Percentiles rank a stretch among this genome's conserved stretches.
These are phyloP conservation scores for Aspergillus candidus DNA, from an alignment of 2,329 filamentous ascomycete genomes.

Conservation along the genomic window DNA sequence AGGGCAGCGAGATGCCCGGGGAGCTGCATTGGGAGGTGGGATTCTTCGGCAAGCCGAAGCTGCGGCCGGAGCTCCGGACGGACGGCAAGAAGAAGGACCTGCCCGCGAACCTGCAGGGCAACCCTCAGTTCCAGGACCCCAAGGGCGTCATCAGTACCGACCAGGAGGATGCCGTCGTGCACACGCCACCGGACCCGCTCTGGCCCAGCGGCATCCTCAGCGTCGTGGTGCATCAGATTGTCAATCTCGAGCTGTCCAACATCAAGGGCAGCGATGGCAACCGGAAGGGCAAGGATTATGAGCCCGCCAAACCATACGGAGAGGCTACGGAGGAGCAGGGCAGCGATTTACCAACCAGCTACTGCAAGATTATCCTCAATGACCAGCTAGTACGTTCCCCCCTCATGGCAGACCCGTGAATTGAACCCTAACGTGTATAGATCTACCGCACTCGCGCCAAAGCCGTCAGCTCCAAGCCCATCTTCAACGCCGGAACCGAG, in stretches of 20 bases:
- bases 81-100: conserved; percentile 78
- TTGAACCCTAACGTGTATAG: conserved; percentile 24
- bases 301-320: conserved; percentile 77
- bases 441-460: conserved; percentile 93
- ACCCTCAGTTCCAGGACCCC: conserved; percentile 78
- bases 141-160: conserved; percentile 68
- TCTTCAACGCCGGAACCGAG: conserved; percentile 95
- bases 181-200: conserved; percentile 89
- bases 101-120: conserved; percentile 65
- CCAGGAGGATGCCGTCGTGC: conserved; percentile 76
- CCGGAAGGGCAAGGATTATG: conserved; percentile 77
- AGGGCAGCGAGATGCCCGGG: conserved; percentile 83
- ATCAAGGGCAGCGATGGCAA: conserved; percentile 79
- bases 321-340: conserved; percentile 81
- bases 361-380: conserved; percentile 87
- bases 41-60: conserved; percentile 85
- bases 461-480: conserved; percentile 87
- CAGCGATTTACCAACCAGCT: conserved; percentile 75
- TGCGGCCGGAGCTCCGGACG: conserved; percentile 75
- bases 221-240: conserved; percentile 86
- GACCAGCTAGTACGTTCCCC: conserved; percentile 61
- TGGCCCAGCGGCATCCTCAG: conserved; percentile 90
- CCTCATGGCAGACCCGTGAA: not conserved
- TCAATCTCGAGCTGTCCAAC: conserved; percentile 87
- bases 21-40: conserved; percentile 95